A percentile compares a stretch with the other conserved stretches of the same genome.
These are phyloP conservation scores for Sophora flavescens DNA, from an alignment of 306 rosid genomes.

Conservation along the genomic window DNA sequence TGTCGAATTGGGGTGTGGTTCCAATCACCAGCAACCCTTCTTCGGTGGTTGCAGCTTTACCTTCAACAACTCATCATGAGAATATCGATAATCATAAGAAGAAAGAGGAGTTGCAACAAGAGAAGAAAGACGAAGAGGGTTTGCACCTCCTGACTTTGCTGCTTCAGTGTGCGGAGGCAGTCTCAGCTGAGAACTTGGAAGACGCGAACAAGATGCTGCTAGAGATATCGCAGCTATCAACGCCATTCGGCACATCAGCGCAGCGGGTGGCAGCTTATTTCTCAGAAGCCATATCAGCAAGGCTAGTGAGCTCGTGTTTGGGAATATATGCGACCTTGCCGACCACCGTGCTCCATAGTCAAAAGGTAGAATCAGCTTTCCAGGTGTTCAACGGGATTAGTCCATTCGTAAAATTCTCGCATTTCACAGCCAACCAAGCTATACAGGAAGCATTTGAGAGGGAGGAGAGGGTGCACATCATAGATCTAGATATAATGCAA, in stretches of 20 bases:
- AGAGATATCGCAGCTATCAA: constrained; percentile 87
- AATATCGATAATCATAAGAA: constrained; percentile 44
- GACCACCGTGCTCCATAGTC: constrained; percentile 59
- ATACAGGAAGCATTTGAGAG: constrained; percentile 97
- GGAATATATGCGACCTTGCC: constrained; percentile 88
- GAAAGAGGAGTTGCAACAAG: constrained; percentile 79
- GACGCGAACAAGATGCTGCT: constrained; percentile 84
- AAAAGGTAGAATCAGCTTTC: constrained; percentile 92
- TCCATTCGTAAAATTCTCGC: constrained; percentile 95
- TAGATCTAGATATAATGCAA: constrained; percentile 97
- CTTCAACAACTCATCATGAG: constrained; percentile 29
- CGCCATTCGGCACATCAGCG: constrained; percentile 93
- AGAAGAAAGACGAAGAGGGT: constrained; percentile 88
- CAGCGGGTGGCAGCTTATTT: constrained; percentile 97
- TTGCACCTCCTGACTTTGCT: constrained; percentile 84
- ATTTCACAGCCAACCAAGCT: constrained; percentile 96
- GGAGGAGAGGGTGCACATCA: constrained; percentile 87
- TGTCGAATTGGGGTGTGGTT: constrained; percentile 65
- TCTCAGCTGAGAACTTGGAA: constrained; percentile 83
- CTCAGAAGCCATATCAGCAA: constrained; percentile 97
- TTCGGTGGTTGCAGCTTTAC: constrained; percentile 42
- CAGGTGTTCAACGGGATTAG: constrained; percentile 97
- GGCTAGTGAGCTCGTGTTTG: constrained; percentile 87
- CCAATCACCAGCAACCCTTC: constrained; percentile 36
- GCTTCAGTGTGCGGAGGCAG: constrained; percentile 96